A percentile compares a stretch with the other conserved stretches of the same genome.
Conservation (phyloP, 2,329 filamentous ascomycete genomes). For the Exophiala xenobiotica region DNA sequence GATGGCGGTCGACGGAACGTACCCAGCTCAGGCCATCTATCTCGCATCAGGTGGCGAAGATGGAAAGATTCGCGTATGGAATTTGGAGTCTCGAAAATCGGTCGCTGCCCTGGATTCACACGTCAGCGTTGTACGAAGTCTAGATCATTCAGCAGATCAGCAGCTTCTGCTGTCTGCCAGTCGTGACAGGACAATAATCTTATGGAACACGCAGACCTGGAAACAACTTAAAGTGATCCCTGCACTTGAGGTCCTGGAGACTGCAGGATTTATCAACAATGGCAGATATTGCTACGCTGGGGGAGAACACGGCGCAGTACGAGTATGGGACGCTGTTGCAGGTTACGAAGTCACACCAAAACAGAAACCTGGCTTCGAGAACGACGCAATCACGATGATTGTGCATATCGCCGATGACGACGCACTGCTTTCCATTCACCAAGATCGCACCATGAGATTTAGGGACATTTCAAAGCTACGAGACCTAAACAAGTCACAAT, state of each 20-base stretch:
- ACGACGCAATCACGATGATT: constrained; percentile 68
- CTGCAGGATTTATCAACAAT: constrained; percentile 72
- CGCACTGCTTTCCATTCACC: constrained; percentile 72
- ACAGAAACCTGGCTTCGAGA: constrained; percentile 61
- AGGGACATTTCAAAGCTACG: constrained; percentile 58
- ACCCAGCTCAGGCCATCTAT: constrained; percentile 58
- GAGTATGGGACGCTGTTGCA: constrained; percentile 77
- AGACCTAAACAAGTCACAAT: constrained; percentile 33
- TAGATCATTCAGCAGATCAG: constrained; percentile 76
- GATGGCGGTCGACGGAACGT: constrained; percentile 44
- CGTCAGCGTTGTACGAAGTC: constrained; percentile 84
- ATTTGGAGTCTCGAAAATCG: constrained; percentile 78
- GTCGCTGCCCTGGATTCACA: constrained; percentile 83
- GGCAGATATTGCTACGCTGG: constrained; percentile 77
- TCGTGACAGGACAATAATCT: constrained; percentile 88
- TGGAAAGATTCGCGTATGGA: constrained; percentile 88
- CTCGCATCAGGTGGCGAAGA: constrained; percentile 92
- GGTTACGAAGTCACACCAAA: constrained; percentile 78
- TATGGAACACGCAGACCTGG: constrained; percentile 88
- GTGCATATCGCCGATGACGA: constrained; percentile 54
- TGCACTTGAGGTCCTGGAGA: constrained; percentile 81
- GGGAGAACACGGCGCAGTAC: constrained; percentile 76
- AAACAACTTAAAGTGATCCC: constrained; percentile 77
- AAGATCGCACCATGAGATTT: constrained; percentile 82
- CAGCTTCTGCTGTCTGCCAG: constrained; percentile 78